Base-by-base conservation (phyloP, 2,329 filamentous ascomycete species). In the Escovopsis sp. region DNA sequence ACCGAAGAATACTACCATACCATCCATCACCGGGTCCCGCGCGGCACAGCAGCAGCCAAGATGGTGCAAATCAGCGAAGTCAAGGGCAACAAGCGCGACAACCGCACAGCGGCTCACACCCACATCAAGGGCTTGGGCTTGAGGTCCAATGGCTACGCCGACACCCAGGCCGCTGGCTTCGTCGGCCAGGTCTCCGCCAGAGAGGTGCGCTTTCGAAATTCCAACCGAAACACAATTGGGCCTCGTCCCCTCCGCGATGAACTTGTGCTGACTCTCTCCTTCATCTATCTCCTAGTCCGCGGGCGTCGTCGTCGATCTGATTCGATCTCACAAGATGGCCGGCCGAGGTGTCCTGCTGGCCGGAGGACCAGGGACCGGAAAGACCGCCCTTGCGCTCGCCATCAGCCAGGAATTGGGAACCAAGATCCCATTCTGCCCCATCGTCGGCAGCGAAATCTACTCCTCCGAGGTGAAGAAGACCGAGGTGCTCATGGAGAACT, bases 381-480 rank as follows among this genome's bases (percentile, higher is more conserved):
- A 98, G 72, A 98, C 91, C 26, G 91, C 91, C 26, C 77, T 98
- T 49, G 91, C 91, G 39, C 75, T 96, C 47, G 91, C 91, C 39
- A 85, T 98, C 53, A 94, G 86, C 62, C 91, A 96, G 66, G 91
- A 98, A 63, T 73, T 98, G 51, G 91, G 91, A 53, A 95, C 88
- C 40, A 96, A 95, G 69, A 94, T 98, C 44, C 91, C 91, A 6
- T 98, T 98, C 62, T 95, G 91, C 63, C 88, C 89, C 34, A 96
- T 98, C 59, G 91, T 95, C 42, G 91, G 88, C 54, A 95, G 88
- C 69, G 91, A 98, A 65, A 83, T 98, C 55, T 98, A 95, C 68
- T 94, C 86, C 53, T 82, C 89, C 38, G 91, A 98, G 65, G 88
- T 98, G 49, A 98, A 98, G 77, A 98, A 98, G 77, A 98, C 91